Conservation (phyloP, 495 filamentous ascomycete species). For the Cercophora newfieldiana region DNA sequence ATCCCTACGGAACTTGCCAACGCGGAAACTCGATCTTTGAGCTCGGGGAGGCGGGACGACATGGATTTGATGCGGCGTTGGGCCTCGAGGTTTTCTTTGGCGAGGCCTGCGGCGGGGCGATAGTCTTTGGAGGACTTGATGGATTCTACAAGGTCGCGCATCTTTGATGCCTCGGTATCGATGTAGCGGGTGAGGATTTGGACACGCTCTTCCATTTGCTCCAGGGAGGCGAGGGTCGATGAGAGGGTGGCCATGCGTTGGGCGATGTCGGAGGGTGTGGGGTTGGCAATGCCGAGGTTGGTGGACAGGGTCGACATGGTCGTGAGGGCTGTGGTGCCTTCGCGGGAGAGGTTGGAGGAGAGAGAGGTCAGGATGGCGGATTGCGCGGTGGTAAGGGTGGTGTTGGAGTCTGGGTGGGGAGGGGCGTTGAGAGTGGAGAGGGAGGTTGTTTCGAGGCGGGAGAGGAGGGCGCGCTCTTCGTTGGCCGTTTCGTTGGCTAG, state of each 20-base stretch:
- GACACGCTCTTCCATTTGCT: slow-evolving; percentile 45
- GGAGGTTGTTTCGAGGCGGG: slow-evolving; percentile 60
- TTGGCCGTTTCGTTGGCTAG: slow-evolving; percentile 79
- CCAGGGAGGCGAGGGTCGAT: slow-evolving; percentile 37
- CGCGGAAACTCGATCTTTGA: slow-evolving; percentile 44
- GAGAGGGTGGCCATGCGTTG: slow-evolving; percentile 41
- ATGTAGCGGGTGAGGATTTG: slow-evolving; percentile 38
- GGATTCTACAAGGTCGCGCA: slow-evolving; percentile 19
- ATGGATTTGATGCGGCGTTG: slow-evolving; percentile 61
- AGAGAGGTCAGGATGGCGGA: slow-evolving; percentile 42
- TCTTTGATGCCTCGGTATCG: slow-evolving; percentile 28
- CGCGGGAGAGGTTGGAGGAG: slow-evolving; percentile 39
- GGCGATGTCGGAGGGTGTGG: slow-evolving; percentile 39
- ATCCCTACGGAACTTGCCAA: slow-evolving; percentile 31
- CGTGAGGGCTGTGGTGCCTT: slow-evolving; percentile 45
- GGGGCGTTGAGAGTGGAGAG: slow-evolving; percentile 49
- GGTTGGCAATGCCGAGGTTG: slow-evolving; percentile 30
- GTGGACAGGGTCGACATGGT: slow-evolving; percentile 43
- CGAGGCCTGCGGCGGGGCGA: slow-evolving; percentile 50
- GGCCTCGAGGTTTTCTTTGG: slow-evolving; percentile 62
- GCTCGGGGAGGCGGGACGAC: slow-evolving; percentile 55
- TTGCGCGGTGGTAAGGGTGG: slow-evolving; percentile 17
- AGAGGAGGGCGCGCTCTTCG: slow-evolving; percentile 64
- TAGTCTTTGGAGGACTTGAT: slow-evolving; percentile 44
- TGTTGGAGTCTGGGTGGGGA: not conserved